Evolutionary conservation across 192 early-diverging fungal species (phyloP).

Genomic region (Paraglomus brasilianum): DNA sequence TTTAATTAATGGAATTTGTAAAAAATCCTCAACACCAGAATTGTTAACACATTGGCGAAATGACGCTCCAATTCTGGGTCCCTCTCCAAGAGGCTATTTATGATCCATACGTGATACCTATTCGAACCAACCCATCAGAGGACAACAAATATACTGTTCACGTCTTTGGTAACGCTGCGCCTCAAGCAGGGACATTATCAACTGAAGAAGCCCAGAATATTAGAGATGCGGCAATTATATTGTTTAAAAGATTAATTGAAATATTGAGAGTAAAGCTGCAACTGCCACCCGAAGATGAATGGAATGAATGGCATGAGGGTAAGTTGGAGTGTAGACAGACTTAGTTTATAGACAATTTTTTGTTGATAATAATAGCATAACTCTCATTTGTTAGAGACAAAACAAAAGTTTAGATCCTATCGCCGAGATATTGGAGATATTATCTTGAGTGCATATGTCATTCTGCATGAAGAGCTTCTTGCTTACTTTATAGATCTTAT

Average conservation of each 20-base stretch:
- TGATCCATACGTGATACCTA: slow-evolving; percentile 45
- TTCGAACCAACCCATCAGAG: slow-evolving; percentile 30
- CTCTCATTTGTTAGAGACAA: slow-evolving; percentile 38
- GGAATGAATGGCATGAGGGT: slow-evolving; percentile 57
- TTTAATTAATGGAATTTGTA: too few species aligned
- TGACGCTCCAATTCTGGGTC: slow-evolving; percentile 74
- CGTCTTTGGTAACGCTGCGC: slow-evolving; percentile 29
- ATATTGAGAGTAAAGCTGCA: slow-evolving; percentile 57
- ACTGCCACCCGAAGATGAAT: slow-evolving; percentile 54
- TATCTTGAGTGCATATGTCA: slow-evolving; percentile 66
- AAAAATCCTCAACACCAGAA: not conserved
- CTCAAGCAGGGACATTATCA: slow-evolving; percentile 31
- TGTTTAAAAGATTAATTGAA: slow-evolving; percentile 54
- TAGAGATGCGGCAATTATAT: slow-evolving; percentile 39
- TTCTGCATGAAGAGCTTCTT: slow-evolving; percentile 59
- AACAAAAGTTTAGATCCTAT: slow-evolving; percentile 60
- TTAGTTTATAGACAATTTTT: not conserved
- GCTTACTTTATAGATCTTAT: slow-evolving; percentile 41
- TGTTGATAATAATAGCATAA: not conserved
- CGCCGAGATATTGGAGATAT: slow-evolving; percentile 76
- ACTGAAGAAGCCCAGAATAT: slow-evolving; percentile 30
- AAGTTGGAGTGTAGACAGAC: not conserved
- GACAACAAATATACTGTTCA: not conserved
- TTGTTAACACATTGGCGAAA: slow-evolving; percentile 51
- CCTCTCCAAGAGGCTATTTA: slow-evolving; percentile 66